Evolutionary conservation across 257 asterid species (phyloP), one percentile per base, ranked within the genome.

Genomic region (Echites panduratus): DNA sequence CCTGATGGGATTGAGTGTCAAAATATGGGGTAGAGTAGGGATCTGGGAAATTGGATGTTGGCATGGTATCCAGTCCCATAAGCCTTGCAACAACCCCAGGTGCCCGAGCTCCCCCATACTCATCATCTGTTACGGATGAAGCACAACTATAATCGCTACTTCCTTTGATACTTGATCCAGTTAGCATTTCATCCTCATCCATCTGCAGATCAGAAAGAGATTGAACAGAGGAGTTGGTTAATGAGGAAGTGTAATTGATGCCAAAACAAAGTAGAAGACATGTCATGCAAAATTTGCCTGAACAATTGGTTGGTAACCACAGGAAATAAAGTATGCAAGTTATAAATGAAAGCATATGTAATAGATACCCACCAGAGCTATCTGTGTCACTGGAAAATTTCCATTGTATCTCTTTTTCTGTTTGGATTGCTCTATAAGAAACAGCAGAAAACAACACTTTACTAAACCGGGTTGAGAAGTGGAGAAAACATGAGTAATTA

Each of bases 1-100:
- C 87, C 22, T 77, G 81, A 66, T 85, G 78, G n/a, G 97, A 86
- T 71, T 77, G 92, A 47, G 89, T 62, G 68, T 85, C 81, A 10
- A 72, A 84, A 66, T 81, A 83, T 45, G 97, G 91, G 62, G 89
- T 77, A 2, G 96, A 79, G 72, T 79, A 80, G 22, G 88, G 80
- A 73, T 88, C 97, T 0, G 76, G 47, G 26, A 74, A 41, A 68
- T 67, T 83, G 35, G 92, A 83, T 79, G 88, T 86, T 27, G 98
- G 97, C 85, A 90, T 72, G 64, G 87, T 81, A 76, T 95, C 97
- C 80, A 95, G 81, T 53, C 99, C 99, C 99, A 95, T 95, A 38
- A 95, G 97, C 75, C 96, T 84, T n/a, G 97, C 99, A 81, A 92
- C 94, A 2, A 95, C 95, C 2, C 95, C 87, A 0, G 97, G 98